A percentile compares a stretch with the other conserved stretches of the same genome.
Evolutionary conservation across 169 alveolate species (phyloP).

Genomic region (Plasmodium relictum): DNA sequence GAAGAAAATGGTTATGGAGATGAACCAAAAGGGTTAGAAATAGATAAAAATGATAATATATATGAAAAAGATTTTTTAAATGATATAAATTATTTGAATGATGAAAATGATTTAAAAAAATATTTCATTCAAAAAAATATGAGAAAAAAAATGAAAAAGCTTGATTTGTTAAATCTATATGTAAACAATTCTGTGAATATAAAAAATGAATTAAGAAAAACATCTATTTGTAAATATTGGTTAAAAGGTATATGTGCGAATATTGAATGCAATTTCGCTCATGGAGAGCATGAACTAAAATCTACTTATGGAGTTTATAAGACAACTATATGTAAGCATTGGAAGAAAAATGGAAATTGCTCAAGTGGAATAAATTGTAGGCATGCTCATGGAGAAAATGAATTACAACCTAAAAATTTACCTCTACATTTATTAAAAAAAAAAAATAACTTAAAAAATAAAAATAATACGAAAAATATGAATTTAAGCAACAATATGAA

Average conservation of each 20-base stretch:
- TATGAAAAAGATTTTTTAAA: background rate
- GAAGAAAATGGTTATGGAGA: background rate
- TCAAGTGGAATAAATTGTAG: conserved; percentile 82
- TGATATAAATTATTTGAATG: background rate
- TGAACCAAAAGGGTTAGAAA: background rate
- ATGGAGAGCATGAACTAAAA: conserved; percentile 82
- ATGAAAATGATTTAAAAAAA: background rate
- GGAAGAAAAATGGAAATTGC: conserved; percentile 82
- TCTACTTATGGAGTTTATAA: conserved; percentile 84
- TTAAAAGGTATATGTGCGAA: conserved; percentile 83
- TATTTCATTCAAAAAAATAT: background rate
- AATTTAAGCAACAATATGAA: too few species aligned
- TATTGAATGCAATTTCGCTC: conserved; percentile 84
- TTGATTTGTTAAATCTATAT: background rate
- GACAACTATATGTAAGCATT: conserved; percentile 84
- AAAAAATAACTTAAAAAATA: conserved; percentile 48
- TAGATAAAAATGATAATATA: conserved; percentile 7
- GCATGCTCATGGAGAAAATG: conserved; percentile 87
- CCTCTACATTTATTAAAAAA: conserved; percentile 80
- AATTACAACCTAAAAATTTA: conserved; percentile 83
- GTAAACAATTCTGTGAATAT: background rate
- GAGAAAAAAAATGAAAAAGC: background rate
- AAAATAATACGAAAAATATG: background rate
- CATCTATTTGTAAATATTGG: conserved; percentile 85
- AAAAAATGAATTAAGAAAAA: conserved; percentile 38